These are phyloP conservation scores for Nakaseomyces kungkrabaensis DNA, from an alignment of 1,139 yeast genomes.

Conservation along the genomic window DNA sequence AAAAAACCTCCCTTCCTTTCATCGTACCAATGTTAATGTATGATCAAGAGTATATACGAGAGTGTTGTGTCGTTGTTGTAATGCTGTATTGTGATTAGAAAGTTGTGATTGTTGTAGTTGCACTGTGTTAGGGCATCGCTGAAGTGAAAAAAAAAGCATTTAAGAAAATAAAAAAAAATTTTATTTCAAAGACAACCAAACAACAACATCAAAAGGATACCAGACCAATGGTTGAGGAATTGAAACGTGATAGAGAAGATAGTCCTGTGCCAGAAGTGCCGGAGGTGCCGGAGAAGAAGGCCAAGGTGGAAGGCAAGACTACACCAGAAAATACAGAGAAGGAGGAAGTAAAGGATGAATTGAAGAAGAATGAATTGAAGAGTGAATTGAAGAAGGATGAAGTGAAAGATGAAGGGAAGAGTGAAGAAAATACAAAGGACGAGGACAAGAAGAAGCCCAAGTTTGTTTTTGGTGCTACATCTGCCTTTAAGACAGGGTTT, in stretches of 20 bases:
- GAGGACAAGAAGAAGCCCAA: constrained; percentile 25
- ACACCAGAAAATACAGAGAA: no score
- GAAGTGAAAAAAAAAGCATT: no score
- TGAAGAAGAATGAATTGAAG: constrained; percentile 5
- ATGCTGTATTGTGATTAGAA: no score
- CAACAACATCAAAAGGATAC: background rate
- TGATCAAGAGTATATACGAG: no score
- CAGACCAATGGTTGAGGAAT: background rate
- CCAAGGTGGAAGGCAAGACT: constrained; percentile 3
- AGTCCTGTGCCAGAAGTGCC: constrained; percentile 4
- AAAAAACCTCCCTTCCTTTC: background rate
- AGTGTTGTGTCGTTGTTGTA: no score
- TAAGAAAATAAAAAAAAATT: background rate
- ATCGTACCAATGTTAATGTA: no score
- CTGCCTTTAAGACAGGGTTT: constrained; percentile 52
- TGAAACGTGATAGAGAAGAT: constrained; percentile 11
- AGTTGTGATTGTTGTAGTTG: no score
- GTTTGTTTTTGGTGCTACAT: constrained; percentile 45
- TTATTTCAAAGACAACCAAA: background rate
- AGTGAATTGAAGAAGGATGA: constrained; percentile 1
- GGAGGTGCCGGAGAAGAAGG: constrained; percentile 5
- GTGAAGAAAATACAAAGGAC: background rate
- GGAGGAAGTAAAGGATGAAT: background rate
- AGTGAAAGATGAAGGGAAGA: constrained; percentile 2
- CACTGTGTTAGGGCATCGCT: no score